Conservation (phyloP, 345 rosid genomes). For the Eucalyptus cloeziana region DNA sequence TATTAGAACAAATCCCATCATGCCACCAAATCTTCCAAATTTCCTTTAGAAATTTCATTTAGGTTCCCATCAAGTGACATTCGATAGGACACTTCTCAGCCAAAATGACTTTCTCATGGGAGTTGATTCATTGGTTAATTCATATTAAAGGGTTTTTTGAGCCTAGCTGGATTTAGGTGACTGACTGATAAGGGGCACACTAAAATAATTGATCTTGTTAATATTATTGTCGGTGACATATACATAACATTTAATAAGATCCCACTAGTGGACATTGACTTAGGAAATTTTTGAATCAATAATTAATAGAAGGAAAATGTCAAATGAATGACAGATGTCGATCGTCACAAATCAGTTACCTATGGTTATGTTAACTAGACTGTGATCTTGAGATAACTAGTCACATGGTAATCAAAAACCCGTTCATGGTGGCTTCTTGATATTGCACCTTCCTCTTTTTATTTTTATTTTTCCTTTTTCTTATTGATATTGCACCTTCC, state of each 20-base stretch:
- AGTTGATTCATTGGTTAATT: neutral
- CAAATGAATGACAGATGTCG: rapidly evolving
- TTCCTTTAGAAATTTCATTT: neutral
- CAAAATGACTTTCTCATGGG: neutral
- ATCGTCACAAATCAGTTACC: neutral
- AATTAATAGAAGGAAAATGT: neutral
- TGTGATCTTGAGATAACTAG: neutral
- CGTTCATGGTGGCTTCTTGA: neutral
- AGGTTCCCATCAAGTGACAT: neutral
- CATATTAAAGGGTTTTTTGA: neutral
- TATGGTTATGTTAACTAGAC: neutral
- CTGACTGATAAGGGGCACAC: neutral
- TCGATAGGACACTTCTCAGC: neutral
- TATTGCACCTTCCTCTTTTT: neutral
- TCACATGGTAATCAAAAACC: no score
- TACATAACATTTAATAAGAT: neutral
- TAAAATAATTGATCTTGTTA: neutral
- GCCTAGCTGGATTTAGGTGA: neutral
- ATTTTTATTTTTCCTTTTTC: no score
- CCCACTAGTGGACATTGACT: neutral
- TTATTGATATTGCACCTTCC: no score
- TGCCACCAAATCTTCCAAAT: neutral
- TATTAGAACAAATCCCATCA: no score
- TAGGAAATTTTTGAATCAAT: neutral
- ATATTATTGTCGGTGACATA: neutral